Conservation (phyloP, 345 rosid genomes). For the Mangifera indica region DNA sequence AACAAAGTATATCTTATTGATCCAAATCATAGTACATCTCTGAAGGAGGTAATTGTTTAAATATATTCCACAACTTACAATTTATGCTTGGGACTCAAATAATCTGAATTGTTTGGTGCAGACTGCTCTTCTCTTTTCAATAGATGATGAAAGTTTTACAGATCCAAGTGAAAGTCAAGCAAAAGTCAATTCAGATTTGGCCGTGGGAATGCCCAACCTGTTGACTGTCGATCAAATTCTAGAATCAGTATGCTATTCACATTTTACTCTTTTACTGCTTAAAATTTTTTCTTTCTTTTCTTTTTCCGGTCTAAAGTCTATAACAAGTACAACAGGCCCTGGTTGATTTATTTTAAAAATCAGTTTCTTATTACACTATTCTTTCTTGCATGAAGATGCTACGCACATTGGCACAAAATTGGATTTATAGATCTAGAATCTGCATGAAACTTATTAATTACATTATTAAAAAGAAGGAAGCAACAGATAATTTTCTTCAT, state of each 20-base stretch:
- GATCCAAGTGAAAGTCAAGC: conserved; percentile 46
- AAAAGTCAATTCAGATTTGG: conserved; percentile 32
- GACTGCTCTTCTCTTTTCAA: conserved; percentile 37
- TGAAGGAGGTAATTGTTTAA: conserved; percentile 39
- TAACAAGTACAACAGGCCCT: background rate
- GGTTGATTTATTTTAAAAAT: conserved; percentile 12
- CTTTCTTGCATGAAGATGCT: background rate
- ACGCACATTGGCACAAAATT: background rate
- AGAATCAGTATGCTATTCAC: conserved; percentile 60
- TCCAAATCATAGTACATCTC: conserved; percentile 32
- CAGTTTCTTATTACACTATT: background rate
- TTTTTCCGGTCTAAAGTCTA: background rate
- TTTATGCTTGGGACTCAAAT: conserved; percentile 19
- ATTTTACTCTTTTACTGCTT: background rate
- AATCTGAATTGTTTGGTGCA: conserved; percentile 27
- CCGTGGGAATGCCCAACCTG: conserved; percentile 38
- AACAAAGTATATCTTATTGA: conserved; percentile 38
- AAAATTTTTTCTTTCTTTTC: conserved; percentile 13
- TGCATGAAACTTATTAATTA: background rate
- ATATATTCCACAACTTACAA: conserved; percentile 14
- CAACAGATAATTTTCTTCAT: conserved; percentile 15
- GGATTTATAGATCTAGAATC: background rate
- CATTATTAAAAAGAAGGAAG: background rate
- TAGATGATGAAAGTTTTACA: conserved; percentile 57
- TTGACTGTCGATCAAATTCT: conserved; percentile 74